Evolutionary conservation across 2,329 filamentous ascomycete species (phyloP).

Genomic region (Colletotrichum melonis): DNA sequence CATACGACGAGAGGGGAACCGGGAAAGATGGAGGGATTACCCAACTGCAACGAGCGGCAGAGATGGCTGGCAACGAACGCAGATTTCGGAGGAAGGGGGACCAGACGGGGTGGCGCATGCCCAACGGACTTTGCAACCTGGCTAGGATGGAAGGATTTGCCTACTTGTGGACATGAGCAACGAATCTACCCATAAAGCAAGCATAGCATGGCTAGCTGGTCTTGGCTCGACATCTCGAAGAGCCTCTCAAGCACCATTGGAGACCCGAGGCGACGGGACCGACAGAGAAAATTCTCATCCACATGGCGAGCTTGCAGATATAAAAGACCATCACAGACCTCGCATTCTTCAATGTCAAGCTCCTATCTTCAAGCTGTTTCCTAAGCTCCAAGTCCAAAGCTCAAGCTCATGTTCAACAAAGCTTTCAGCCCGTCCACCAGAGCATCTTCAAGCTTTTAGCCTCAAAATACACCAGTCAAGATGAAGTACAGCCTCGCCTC

Average conservation of each 20-base stretch:
- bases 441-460: too few relatives aligned
- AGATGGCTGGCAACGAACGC: constrained; percentile 2
- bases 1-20: background rate
- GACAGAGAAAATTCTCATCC: background rate
- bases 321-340: constrained; percentile 20
- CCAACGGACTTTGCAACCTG: background rate
- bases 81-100: background rate
- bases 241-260: background rate
- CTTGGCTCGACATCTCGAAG: constrained; percentile 20
- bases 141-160: constrained; percentile 12
- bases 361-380: background rate
- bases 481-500: constrained; percentile 32
- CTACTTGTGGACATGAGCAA: background rate
- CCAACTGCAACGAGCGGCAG: background rate
- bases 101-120: background rate
- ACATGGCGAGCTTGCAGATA: constrained; percentile 20
- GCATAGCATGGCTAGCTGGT: constrained; percentile 2
- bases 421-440: background rate
- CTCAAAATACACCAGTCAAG: background rate
- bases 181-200: constrained; percentile 10
- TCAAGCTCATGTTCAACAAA: background rate
- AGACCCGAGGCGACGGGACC: background rate
- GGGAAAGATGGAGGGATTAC: background rate
- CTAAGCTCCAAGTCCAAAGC: constrained; percentile 18
- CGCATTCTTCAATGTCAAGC: background rate